A percentile compares a stretch with the other conserved stretches of the same genome.
Evolutionary conservation across 176 grass and related monocot species (phyloP).

Genomic region (Zizania latifolia): DNA sequence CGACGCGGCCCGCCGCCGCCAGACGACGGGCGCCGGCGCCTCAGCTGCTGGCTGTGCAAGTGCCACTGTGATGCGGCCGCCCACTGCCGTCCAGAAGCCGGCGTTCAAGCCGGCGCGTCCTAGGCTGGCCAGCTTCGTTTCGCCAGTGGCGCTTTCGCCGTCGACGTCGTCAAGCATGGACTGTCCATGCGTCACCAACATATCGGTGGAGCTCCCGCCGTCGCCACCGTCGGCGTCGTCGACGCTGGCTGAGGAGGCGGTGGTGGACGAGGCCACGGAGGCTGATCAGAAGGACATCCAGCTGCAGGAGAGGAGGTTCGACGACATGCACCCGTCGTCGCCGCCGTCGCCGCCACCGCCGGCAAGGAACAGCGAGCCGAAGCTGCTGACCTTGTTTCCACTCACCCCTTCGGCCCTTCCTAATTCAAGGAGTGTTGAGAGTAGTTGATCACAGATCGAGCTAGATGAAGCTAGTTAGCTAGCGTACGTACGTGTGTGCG

Average conservation of each 20-base stretch:
- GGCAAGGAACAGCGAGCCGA: background rate
- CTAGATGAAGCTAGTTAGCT: background rate
- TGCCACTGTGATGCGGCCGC: background rate
- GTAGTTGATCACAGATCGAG: background rate
- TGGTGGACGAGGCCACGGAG: slow-evolving; percentile 18
- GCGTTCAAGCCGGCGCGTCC: background rate
- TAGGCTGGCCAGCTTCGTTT: background rate
- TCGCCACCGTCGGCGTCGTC: background rate
- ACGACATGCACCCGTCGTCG: background rate
- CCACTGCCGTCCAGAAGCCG: background rate
- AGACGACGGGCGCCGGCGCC: background rate
- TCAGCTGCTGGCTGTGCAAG: background rate
- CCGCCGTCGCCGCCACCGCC: too few relatives aligned
- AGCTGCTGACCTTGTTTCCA: slow-evolving; percentile 27
- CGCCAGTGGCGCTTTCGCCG: background rate
- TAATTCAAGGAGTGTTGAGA: background rate
- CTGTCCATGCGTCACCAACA: background rate
- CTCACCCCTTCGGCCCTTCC: slow-evolving; percentile 3
- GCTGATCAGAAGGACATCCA: slow-evolving; percentile 32
- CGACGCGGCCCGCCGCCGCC: background rate
- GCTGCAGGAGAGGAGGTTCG: slow-evolving; percentile 31
- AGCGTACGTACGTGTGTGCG: too few relatives aligned
- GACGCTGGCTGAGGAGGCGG: background rate
- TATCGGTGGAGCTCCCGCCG: background rate
- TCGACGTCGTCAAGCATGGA: background rate